Evolutionary conservation across 73 alveolate species (phyloP).

Genomic region (Paramecium caudatum): DNA sequence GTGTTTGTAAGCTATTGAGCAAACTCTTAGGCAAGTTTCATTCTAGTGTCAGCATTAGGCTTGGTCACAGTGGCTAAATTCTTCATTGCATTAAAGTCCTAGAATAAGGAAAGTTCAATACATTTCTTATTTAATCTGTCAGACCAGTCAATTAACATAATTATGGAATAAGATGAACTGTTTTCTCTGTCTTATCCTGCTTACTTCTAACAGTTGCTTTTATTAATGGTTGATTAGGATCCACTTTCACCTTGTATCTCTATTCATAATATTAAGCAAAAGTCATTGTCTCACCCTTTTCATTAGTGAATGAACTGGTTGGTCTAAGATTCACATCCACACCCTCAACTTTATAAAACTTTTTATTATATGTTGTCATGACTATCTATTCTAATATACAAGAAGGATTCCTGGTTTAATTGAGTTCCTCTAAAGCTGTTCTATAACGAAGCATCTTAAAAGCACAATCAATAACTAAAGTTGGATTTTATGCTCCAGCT

Average conservation of each 20-base stretch:
- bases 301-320: slow-evolving; percentile 18
- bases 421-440: slow-evolving; percentile 61
- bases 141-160: slow-evolving; percentile 82
- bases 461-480: slow-evolving; percentile 48
- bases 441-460: slow-evolving; percentile 33
- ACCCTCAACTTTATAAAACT: slow-evolving; percentile 72
- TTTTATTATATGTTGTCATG: slow-evolving; percentile 73
- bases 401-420: not conserved
- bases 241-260: slow-evolving; percentile 38
- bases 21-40: slow-evolving; percentile 89
- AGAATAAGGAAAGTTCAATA: not conserved
- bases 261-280: slow-evolving; percentile 34
- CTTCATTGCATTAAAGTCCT: slow-evolving; percentile 93
- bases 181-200: slow-evolving; percentile 44
- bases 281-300: slow-evolving; percentile 42
- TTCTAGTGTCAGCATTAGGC: slow-evolving; percentile 86
- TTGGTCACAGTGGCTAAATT: slow-evolving; percentile 90
- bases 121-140: slow-evolving; percentile 92
- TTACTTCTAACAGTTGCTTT: slow-evolving; percentile 60
- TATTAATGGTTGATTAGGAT: slow-evolving; percentile 35
- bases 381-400: slow-evolving; percentile 64
- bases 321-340: slow-evolving; percentile 73
- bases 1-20: slow-evolving; percentile 31
- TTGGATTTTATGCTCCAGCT: slow-evolving; percentile 19
- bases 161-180: slow-evolving; percentile 30